Evolutionary conservation across 257 asterid genomes (phyloP), one percentile per base, ranked within the genome.

Genomic region (Petunia secreta): DNA sequence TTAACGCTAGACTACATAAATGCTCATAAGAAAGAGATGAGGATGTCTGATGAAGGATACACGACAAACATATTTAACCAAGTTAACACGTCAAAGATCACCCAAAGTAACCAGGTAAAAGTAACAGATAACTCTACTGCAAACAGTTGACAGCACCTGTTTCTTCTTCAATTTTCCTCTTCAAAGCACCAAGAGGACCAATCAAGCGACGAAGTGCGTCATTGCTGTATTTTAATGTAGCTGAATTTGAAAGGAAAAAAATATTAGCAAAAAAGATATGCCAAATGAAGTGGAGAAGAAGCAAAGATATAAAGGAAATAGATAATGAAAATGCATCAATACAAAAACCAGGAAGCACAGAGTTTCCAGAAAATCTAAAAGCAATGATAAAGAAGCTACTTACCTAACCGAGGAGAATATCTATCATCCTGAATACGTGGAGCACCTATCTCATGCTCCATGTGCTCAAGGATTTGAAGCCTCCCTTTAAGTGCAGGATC

Each of bases 181-280:
- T 96, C 84, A 91, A 81, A 64, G 92, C 92, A 83, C 99, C 99
- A 77, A 92, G 91, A 81, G 98, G 99, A 87, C 99, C 99, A 90
- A 96, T 88, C 80, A 96, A 84, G 57, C 94, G 97, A 57, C 98
- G 97, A 85, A 96, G 92, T 15, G 91, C 86, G 53, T 94, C 99
- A 82, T 96, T 96, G 87, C 83, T 88, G 88, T 94, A 94, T 89
- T 90, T 92, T 86, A 92, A 82, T 25, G 88, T 89, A 83, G 83
- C 99, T 96, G 91, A 82, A 86, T 52, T 79, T 83, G 48, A 66
- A 75, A 16, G 36, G 81, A 71, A 15, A 82, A 50, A 68, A 83
- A 80, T 55, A 76, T 85, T 58, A 81, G 82, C 40, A 5, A 71
- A 82, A 76, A 36, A 73, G 78, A 65, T 37, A 25, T 64, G 66